These are phyloP conservation scores for Lyophyllum decastes DNA, from an alignment of 768 basidiomycete genomes.

Conservation along the genomic window DNA sequence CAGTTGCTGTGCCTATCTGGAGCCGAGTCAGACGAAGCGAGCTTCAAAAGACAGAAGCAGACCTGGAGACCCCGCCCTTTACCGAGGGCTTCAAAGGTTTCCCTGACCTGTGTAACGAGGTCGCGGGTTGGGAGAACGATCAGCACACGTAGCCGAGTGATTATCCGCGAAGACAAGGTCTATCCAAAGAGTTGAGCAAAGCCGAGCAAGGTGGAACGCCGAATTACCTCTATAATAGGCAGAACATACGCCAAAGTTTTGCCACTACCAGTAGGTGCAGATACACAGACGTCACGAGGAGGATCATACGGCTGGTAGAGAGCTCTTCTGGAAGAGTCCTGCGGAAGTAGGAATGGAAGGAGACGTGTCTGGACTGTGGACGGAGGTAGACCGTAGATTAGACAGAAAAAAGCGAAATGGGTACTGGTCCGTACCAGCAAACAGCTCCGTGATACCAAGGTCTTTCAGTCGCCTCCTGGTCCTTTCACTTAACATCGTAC, in stretches of 20 bases:
- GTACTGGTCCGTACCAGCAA: constrained; percentile 65
- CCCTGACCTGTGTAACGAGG: constrained; percentile 87
- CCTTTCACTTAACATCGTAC: constrained; percentile 55
- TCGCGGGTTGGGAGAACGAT: constrained; percentile 93
- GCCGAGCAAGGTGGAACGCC: not conserved
- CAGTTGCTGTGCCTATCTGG: constrained; percentile 83
- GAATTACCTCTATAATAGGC: constrained; percentile 84
- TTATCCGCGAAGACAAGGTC: constrained; percentile 70
- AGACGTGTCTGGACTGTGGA: constrained; percentile 83
- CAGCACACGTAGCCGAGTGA: constrained; percentile 86
- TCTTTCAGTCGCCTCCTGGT: constrained; percentile 66
- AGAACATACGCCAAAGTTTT: constrained; percentile 97
- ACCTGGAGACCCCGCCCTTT: constrained; percentile 91
- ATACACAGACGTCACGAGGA: constrained; percentile 86
- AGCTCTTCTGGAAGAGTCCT: constrained; percentile 35
- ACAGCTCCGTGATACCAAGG: constrained; percentile 82
- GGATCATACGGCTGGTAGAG: constrained; percentile 69
- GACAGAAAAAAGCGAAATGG: not conserved
- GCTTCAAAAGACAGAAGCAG: constrained; percentile 12
- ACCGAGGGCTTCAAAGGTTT: constrained; percentile 83
- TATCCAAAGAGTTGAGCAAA: constrained; percentile 27
- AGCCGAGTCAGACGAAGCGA: constrained; percentile 2
- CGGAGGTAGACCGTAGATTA: not conserved
- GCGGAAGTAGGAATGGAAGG: constrained; percentile 75
- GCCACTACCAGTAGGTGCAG: constrained; percentile 96